A percentile compares a stretch with the other conserved stretches of the same genome.
Conservation (phyloP, 2,329 filamentous ascomycete species). For the Alternaria sp. region DNA sequence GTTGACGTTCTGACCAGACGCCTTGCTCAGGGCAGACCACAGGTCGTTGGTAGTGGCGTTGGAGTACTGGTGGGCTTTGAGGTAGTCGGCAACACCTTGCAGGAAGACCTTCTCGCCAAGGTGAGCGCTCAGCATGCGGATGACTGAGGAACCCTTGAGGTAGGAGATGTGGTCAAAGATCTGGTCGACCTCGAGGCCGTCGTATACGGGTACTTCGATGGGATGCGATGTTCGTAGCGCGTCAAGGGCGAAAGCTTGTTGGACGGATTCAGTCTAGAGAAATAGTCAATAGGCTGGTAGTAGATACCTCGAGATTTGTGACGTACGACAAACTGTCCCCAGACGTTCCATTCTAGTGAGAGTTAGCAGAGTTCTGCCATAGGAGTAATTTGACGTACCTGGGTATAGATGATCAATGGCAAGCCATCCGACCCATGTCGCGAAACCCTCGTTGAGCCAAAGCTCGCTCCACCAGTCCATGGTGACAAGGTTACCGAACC, state of each 20-base stretch:
- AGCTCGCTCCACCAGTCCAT: conserved; percentile 95
- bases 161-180: conserved; percentile 98
- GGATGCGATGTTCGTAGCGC: conserved; percentile 90
- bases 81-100: conserved; percentile 85
- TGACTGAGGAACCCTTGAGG: conserved; percentile 92
- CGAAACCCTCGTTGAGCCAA: conserved; percentile 96
- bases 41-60: conserved; percentile 91
- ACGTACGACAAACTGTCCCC: conserved; percentile 90
- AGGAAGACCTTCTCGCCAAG: conserved; percentile 88
- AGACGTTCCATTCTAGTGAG: conserved; percentile 84
- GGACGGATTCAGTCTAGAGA: conserved; percentile 81
- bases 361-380: conserved; percentile 8
- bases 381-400: conserved; percentile 48
- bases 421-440: conserved; percentile 97
- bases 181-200: conserved; percentile 95
- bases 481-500: conserved; percentile 94
- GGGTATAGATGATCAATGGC: conserved; percentile 91
- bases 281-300: conserved; percentile 44
- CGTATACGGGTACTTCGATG: conserved; percentile 92
- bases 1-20: conserved; percentile 85
- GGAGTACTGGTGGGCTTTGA: conserved; percentile 85
- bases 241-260: conserved; percentile 89
- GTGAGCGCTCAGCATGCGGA: conserved; percentile 93
- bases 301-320: conserved; percentile 61
- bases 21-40: conserved; percentile 86